Evolutionary conservation across 2,329 filamentous ascomycete species (phyloP), one percentile per base, ranked within the genome.

Genomic region (Fusarium sp.): DNA sequence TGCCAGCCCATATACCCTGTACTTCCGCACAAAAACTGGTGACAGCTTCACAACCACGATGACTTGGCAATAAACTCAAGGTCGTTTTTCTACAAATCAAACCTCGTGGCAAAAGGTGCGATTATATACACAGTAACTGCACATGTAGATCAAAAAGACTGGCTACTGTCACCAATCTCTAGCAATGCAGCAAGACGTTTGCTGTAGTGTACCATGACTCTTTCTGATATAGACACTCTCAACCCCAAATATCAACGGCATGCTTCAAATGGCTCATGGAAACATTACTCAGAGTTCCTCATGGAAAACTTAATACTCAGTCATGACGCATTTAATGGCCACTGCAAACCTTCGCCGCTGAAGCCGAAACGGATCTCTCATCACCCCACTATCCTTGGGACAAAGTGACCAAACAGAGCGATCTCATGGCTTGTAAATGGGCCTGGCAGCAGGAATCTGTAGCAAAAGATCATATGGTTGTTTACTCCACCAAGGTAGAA

Each of bases 331-430:
- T 30, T 28, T n/a, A 7, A 5, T 7, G 5, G 16, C 4, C 21
- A 28, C 16, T 13, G 16, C 32, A 45, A n/a, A 48, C 30, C n/a
- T 49, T 60, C 47, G 46, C 43, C 63, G 55, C 61, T 55, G 18
- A 51, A 49, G n/a, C 49, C 21, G 37, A 28, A 27, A 21, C 32
- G 21, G 32, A 41, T 18, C 18, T 54, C 32, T 23, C 10, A 53
- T 49, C 42, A 66, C 63, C 30, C 47, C 61, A 55, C 61, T 49
- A 40, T 56, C 23, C 16, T 20, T 18, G 28, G 28, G 23, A 23
- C 13, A 30, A 21, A 37, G 42, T 41, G n/a, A 41, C 48, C 55
- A 60, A 45, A 14, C 28, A 11, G 4, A 46, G 32, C 23, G 14
- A 48, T 10, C 27, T 28, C 28, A 43, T 43, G 18, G 20, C 20